phyloP scores from a whole-genome alignment of 164 flowering plant species.

The Piper betle region DNA sequence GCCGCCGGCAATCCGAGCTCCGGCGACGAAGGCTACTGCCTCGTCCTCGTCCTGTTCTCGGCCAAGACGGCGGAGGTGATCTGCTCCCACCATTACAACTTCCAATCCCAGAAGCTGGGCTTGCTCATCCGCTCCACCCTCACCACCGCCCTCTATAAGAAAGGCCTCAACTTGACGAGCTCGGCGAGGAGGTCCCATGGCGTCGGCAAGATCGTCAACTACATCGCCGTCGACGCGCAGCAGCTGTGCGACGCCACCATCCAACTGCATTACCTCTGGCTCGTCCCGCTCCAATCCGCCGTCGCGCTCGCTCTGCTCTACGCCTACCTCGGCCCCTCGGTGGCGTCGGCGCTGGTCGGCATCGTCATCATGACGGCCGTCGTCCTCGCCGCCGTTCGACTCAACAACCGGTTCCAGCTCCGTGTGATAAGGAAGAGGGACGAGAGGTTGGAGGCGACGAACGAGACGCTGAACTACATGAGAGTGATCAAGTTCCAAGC shows the following conservation, averaged over 20 bases:
- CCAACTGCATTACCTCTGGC: slow-evolving; percentile 73
- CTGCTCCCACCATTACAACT: slow-evolving; percentile 68
- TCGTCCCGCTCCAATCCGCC: slow-evolving; percentile 62
- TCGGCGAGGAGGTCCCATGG: slow-evolving; percentile 85
- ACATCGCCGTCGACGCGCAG: slow-evolving; percentile 97
- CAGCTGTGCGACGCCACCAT: slow-evolving; percentile 87
- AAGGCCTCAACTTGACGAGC: slow-evolving; percentile 67
- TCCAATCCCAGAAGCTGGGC: slow-evolving; percentile 70
- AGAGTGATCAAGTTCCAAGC: slow-evolving; percentile 91
- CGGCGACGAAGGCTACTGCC: slow-evolving; percentile 73
- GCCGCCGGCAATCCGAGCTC: slow-evolving; percentile 61
- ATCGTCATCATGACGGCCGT: slow-evolving; percentile 34
- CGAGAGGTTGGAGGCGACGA: slow-evolving; percentile 72
- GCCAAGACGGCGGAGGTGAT: slow-evolving; percentile 71
- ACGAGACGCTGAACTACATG: slow-evolving; percentile 88
- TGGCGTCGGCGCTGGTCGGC: slow-evolving; percentile 37
- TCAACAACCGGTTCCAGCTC: slow-evolving; percentile 46
- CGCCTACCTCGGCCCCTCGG: slow-evolving; percentile 40
- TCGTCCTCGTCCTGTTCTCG: slow-evolving; percentile 43
- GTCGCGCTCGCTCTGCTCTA: slow-evolving; percentile 62
- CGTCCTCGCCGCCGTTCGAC: slow-evolving; percentile 30
- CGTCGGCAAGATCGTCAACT: slow-evolving; percentile 87
- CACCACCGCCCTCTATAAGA: slow-evolving; percentile 66
- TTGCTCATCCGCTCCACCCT: slow-evolving; percentile 74
- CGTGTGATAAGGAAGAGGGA: slow-evolving; percentile 63